phyloP scores from a whole-genome alignment of 1,284 basidiomycete species.

The Irpex lacteus region DNA sequence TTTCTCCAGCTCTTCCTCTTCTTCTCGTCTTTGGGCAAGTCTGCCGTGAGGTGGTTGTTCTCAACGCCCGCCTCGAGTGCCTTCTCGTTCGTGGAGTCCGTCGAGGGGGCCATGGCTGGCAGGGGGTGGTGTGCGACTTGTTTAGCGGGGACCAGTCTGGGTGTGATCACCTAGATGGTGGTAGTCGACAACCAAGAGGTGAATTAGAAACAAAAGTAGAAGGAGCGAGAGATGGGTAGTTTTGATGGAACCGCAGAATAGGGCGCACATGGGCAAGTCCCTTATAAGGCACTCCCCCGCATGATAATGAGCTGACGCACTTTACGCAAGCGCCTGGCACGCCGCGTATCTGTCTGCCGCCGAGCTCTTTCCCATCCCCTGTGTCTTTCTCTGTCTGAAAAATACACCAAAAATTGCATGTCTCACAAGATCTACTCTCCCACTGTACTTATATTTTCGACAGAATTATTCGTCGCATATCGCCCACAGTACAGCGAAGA shows the following conservation, averaged over 20 bases:
- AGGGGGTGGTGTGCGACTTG: not conserved
- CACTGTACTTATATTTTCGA: no score
- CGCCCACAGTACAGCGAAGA: not conserved
- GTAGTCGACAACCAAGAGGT: slow-evolving; percentile 5
- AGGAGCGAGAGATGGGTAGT: slow-evolving; percentile 9
- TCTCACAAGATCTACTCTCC: no score
- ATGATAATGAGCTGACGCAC: slow-evolving; percentile 6
- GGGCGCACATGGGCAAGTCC: slow-evolving; percentile 6
- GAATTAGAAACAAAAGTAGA: slow-evolving; percentile 10
- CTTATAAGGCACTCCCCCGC: slow-evolving; percentile 6
- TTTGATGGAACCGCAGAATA: slow-evolving; percentile 9
- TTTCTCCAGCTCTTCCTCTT: slow-evolving; percentile 8
- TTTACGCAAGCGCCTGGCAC: slow-evolving; percentile 3
- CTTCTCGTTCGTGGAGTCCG: slow-evolving; percentile 9
- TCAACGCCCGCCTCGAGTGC: not conserved
- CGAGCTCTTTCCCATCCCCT: not conserved
- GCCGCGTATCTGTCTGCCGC: not conserved
- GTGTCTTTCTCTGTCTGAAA: not conserved
- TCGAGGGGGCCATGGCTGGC: slow-evolving; percentile 7
- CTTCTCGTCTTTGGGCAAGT: slow-evolving; percentile 14
- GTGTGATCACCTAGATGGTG: slow-evolving; percentile 2
- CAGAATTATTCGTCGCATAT: not conserved
- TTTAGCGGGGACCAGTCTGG: not conserved
- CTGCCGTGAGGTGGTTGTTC: not conserved
- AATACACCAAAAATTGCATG: not conserved